A percentile compares a stretch with the other conserved stretches of the same genome.
These are phyloP conservation scores for Rhizophagus sp. DNA, from an alignment of 192 early-diverging fungal species.

Conservation along the genomic window DNA sequence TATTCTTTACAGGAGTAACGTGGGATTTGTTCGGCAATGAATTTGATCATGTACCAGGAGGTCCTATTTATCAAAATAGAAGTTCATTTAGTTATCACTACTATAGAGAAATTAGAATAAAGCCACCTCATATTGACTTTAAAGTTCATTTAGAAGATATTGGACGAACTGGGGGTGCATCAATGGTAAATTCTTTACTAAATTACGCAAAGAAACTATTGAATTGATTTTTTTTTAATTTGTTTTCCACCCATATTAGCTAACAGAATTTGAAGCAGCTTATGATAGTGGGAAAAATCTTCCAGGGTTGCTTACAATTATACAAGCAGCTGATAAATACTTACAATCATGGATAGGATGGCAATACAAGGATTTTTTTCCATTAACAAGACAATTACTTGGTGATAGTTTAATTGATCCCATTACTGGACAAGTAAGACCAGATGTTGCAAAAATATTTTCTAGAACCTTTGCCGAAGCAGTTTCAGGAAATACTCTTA, in stretches of 20 bases:
- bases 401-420: neutral
- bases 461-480: neutral
- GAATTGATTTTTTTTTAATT: slow-evolving; percentile 13
- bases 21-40: slow-evolving; percentile 42
- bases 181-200: neutral
- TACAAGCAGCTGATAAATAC: slow-evolving; percentile 46
- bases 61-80: slow-evolving; percentile 45
- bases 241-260: slow-evolving; percentile 40
- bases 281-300: slow-evolving; percentile 35
- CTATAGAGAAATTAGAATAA: slow-evolving; percentile 52
- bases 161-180: slow-evolving; percentile 21
- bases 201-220: neutral
- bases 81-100: slow-evolving; percentile 53
- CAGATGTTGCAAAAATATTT: neutral
- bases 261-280: slow-evolving; percentile 61
- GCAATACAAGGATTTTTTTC: slow-evolving; percentile 52
- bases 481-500: neutral
- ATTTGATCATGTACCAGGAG: slow-evolving; percentile 53
- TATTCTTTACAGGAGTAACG: slow-evolving; percentile 60
- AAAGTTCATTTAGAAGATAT: slow-evolving; percentile 46
- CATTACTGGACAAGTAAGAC: neutral
- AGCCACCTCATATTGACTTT: slow-evolving; percentile 38
- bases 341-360: slow-evolving; percentile 58
- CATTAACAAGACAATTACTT: neutral
- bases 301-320: slow-evolving; percentile 38